A percentile compares a stretch with the other conserved stretches of the same genome.
phyloP scores from a whole-genome alignment of 768 basidiomycete species.

The Boletus edulis region DNA sequence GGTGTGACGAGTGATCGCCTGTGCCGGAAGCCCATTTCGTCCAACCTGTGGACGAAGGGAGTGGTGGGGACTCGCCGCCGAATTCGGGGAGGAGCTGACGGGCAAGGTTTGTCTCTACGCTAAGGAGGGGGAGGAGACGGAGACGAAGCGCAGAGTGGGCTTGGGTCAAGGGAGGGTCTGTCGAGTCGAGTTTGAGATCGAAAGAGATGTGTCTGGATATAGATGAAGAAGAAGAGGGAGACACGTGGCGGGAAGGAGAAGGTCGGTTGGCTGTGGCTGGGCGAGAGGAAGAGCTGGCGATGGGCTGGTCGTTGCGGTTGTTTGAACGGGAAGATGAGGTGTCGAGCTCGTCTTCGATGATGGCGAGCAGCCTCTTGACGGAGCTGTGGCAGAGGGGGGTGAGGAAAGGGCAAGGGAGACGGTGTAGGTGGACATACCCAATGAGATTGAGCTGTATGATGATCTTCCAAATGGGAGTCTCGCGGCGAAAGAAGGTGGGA shows the following conservation, averaged over 20 bases:
- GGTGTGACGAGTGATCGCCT: neutral
- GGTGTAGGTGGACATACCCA: constrained; percentile 34
- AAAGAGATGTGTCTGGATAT: neutral
- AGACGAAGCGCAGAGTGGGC: constrained; percentile 30
- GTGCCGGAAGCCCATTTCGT: constrained; percentile 23
- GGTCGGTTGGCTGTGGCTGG: neutral
- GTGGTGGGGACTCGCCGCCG: constrained; percentile 18
- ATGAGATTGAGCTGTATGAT: constrained; percentile 72
- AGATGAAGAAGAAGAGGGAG: neutral
- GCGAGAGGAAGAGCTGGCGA: neutral
- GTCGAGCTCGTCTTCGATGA: constrained; percentile 48
- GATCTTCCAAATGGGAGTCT: constrained; percentile 58
- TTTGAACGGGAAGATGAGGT: neutral
- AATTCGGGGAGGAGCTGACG: constrained; percentile 47
- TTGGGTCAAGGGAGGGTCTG: constrained; percentile 20
- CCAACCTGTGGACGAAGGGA: constrained; percentile 27
- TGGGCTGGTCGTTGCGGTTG: neutral
- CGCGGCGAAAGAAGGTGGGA: constrained; percentile 56
- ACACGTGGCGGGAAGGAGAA: neutral
- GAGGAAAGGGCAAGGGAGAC: neutral
- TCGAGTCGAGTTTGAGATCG: neutral
- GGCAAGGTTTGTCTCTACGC: constrained; percentile 53
- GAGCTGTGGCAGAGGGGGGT: constrained; percentile 37
- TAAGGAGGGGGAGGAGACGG: constrained; percentile 50
- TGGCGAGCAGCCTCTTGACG: constrained; percentile 54